Evolutionary conservation across 2,329 filamentous ascomycete genomes (phyloP).

Genomic region (Teratosphaeria pseudoeucalypti): DNA sequence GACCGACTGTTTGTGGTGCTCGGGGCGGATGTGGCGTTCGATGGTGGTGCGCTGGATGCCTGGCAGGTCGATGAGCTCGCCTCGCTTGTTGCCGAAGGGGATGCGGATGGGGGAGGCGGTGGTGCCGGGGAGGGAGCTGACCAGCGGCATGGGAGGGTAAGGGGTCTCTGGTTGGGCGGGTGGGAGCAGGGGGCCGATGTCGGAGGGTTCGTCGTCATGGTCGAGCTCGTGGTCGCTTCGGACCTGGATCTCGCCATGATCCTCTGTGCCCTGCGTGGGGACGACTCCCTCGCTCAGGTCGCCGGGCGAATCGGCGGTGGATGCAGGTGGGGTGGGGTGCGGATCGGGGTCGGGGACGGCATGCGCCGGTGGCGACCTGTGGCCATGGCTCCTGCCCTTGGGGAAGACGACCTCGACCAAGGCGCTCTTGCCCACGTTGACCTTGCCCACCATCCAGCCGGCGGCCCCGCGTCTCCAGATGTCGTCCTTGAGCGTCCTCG

Average conservation of each 20-base stretch:
- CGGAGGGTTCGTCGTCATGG: slow-evolving; percentile 10
- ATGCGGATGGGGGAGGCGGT: slow-evolving; percentile 92
- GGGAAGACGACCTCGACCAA: slow-evolving; percentile 83
- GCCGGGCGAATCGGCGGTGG: background rate
- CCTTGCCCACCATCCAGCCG: slow-evolving; percentile 95
- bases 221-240: slow-evolving; percentile 13
- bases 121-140: slow-evolving; percentile 80
- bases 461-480: slow-evolving; percentile 76
- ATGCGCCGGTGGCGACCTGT: background rate
- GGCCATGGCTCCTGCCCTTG: slow-evolving; percentile 42
- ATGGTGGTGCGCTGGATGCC: slow-evolving; percentile 68
- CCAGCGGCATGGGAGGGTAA: slow-evolving; percentile 75
- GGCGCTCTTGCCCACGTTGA: slow-evolving; percentile 93
- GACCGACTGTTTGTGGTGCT: slow-evolving; percentile 57
- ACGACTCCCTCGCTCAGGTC: slow-evolving; percentile 1
- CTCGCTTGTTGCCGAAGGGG: slow-evolving; percentile 74
- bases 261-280: background rate
- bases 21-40: slow-evolving; percentile 57
- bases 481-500: slow-evolving; percentile 70
- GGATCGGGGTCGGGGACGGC: background rate
- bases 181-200: slow-evolving; percentile 50
- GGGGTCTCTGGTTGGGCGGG: slow-evolving; percentile 61
- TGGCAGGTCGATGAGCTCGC: slow-evolving; percentile 87
- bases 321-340: background rate
- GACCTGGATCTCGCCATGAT: background rate